These are phyloP conservation scores for Acmispon strigosus DNA, from an alignment of 306 rosid species.

Conservation along the genomic window DNA sequence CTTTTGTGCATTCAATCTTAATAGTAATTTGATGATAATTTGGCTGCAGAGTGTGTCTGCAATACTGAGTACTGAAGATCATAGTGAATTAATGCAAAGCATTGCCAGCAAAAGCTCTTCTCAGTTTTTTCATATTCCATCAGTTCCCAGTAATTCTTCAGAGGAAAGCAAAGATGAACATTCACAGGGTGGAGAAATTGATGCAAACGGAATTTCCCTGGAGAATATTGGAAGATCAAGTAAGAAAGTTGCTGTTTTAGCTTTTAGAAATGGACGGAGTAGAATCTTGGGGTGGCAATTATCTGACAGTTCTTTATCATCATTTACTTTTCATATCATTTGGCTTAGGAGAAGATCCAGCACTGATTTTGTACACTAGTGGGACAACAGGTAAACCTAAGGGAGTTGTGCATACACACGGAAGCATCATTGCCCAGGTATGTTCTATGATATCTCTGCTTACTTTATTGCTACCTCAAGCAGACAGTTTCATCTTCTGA, in stretches of 20 bases:
- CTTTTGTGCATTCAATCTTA: slow-evolving; percentile 15
- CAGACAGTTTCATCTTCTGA: background rate
- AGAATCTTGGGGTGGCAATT: background rate
- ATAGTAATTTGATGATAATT: slow-evolving; percentile 13
- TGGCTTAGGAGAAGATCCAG: slow-evolving; percentile 80
- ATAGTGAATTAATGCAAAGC: slow-evolving; percentile 60
- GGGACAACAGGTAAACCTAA: slow-evolving; percentile 99
- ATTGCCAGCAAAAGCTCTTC: slow-evolving; percentile 69
- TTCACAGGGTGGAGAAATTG: slow-evolving; percentile 35
- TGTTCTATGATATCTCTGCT: background rate
- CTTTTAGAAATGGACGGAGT: background rate
- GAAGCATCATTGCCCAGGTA: slow-evolving; percentile 80
- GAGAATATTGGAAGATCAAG: slow-evolving; percentile 36
- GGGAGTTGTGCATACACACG: slow-evolving; percentile 95
- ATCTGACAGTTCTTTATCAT: slow-evolving; percentile 12
- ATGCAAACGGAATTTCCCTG: slow-evolving; percentile 29
- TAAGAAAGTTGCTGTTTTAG: slow-evolving; percentile 30
- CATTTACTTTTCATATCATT: slow-evolving; percentile 17
- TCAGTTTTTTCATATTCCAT: slow-evolving; percentile 59
- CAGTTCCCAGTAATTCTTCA: slow-evolving; percentile 44
- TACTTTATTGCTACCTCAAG: slow-evolving; percentile 6
- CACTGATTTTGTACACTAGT: slow-evolving; percentile 80
- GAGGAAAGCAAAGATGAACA: slow-evolving; percentile 31
- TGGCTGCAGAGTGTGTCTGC: slow-evolving; percentile 67
- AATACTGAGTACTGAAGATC: slow-evolving; percentile 84